A percentile compares a stretch with the other conserved stretches of the same genome.
Evolutionary conservation across 192 early-diverging fungal species (phyloP).

Genomic region (Coemansia biformis): DNA sequence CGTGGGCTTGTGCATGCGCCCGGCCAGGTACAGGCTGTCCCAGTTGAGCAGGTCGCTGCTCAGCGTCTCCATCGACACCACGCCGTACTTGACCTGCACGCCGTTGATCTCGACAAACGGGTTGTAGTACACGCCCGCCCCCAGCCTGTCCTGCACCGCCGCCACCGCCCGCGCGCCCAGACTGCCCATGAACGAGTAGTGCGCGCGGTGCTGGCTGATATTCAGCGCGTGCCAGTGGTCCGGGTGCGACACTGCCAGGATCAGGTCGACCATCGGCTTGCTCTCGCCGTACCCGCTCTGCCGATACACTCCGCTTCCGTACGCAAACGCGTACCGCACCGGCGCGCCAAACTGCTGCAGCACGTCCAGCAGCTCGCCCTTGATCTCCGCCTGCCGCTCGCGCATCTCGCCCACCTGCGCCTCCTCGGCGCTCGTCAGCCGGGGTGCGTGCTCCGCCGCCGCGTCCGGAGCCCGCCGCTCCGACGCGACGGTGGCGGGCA

Average conservation of each 20-base stretch:
- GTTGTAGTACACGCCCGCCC: conserved; percentile 95
- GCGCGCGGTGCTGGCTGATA: conserved; percentile 80
- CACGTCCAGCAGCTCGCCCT: conserved; percentile 12
- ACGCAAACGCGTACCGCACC: conserved; percentile 74
- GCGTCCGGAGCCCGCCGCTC: neutral
- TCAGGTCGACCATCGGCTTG: conserved; percentile 88
- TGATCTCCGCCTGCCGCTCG: conserved; percentile 18
- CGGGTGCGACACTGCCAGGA: conserved; percentile 93
- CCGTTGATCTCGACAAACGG: conserved; percentile 85
- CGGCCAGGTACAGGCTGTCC: conserved; percentile 93
- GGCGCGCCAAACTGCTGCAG: conserved; percentile 34
- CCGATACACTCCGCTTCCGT: conserved; percentile 91
- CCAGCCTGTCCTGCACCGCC: conserved; percentile 73
- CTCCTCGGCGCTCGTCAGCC: conserved; percentile 25
- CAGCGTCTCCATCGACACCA: conserved; percentile 84
- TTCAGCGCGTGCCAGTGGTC: conserved; percentile 98
- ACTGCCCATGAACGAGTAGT: conserved; percentile 79
- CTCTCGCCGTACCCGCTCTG: conserved; percentile 71
- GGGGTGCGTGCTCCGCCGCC: conserved; percentile 5
- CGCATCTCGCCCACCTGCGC: conserved; percentile 29
- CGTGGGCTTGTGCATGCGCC: conserved; percentile 92
- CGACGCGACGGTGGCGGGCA: neutral
- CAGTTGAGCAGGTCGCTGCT: conserved; percentile 87
- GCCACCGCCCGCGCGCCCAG: conserved; percentile 71
- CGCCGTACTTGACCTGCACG: conserved; percentile 90